Evolutionary conservation across 345 rosid genomes (phyloP).

Genomic region (Raphanus sativus): DNA sequence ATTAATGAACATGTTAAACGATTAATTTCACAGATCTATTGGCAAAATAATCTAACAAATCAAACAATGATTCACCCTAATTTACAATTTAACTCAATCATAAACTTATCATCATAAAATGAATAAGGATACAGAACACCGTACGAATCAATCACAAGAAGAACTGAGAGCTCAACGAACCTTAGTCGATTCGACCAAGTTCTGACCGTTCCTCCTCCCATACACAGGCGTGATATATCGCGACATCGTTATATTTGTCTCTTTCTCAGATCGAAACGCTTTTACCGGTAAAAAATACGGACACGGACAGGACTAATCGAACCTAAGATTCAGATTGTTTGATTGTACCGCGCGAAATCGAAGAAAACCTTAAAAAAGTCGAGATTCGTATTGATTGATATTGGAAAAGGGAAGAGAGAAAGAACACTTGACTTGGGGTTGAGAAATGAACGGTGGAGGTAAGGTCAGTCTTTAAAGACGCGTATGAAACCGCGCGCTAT

Average conservation of each 20-base stretch:
- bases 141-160: conserved; percentile 28
- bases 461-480: conserved; percentile 32
- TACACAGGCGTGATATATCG: conserved; percentile 53
- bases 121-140: neutral
- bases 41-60: neutral
- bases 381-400: neutral
- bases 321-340: conserved; percentile 10
- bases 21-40: conserved; percentile 10
- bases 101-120: neutral
- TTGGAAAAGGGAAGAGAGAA: neutral
- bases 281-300: neutral
- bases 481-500: conserved; percentile 13
- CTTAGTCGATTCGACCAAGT: conserved; percentile 61
- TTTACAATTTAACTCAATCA: neutral
- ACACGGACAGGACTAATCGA: conserved; percentile 10
- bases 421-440: neutral
- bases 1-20: neutral
- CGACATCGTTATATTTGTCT: conserved; percentile 42
- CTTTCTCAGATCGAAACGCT: conserved; percentile 26
- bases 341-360: conserved; percentile 8
- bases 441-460: neutral
- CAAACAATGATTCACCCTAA: neutral
- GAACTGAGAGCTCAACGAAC: conserved; percentile 55
- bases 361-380: neutral
- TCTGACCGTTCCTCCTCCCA: conserved; percentile 44